These are phyloP conservation scores for Arabis alpina DNA, from an alignment of 345 rosid species.

Conservation along the genomic window DNA sequence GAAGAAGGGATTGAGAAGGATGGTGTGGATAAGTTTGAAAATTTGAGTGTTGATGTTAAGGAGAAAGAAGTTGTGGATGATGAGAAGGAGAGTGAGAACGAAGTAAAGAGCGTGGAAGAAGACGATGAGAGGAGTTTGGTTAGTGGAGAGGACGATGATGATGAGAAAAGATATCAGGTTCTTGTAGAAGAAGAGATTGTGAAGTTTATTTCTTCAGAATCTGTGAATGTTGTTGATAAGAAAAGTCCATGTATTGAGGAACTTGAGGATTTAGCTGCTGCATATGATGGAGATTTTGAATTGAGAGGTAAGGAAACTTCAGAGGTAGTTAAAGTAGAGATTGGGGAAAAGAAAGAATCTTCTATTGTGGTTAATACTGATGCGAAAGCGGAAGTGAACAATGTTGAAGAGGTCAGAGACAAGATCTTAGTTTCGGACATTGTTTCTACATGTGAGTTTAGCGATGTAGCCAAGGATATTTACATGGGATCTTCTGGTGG, in stretches of 20 bases:
- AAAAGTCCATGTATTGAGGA: constrained; percentile 32
- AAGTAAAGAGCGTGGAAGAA: too few relatives aligned
- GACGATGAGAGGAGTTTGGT: constrained; percentile 5
- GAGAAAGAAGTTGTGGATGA: constrained; percentile 40
- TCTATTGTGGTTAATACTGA: background rate
- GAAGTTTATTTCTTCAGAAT: constrained; percentile 45
- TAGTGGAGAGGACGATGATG: constrained; percentile 15
- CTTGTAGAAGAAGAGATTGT: constrained; percentile 26
- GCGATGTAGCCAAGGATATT: too few relatives aligned
- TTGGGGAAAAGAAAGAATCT: constrained; percentile 28
- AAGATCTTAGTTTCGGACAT: too few relatives aligned
- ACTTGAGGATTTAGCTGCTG: constrained; percentile 36
- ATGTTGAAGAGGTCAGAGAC: constrained; percentile 35
- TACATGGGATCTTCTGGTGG: too few relatives aligned
- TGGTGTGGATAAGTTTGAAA: constrained; percentile 40
- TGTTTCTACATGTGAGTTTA: too few relatives aligned
- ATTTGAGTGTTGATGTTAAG: constrained; percentile 38
- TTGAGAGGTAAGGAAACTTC: constrained; percentile 25
- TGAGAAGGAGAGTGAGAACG: constrained; percentile 33
- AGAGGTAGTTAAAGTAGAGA: constrained; percentile 32
- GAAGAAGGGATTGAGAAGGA: constrained; percentile 29
- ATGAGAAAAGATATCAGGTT: background rate
- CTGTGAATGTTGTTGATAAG: constrained; percentile 41
- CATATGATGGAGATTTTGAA: constrained; percentile 38
- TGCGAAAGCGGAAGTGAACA: constrained; percentile 22